These are phyloP conservation scores for Sphagnum contortum DNA, from an alignment of 225 moss, liverwort and hornwort genomes.

Conservation along the genomic window DNA sequence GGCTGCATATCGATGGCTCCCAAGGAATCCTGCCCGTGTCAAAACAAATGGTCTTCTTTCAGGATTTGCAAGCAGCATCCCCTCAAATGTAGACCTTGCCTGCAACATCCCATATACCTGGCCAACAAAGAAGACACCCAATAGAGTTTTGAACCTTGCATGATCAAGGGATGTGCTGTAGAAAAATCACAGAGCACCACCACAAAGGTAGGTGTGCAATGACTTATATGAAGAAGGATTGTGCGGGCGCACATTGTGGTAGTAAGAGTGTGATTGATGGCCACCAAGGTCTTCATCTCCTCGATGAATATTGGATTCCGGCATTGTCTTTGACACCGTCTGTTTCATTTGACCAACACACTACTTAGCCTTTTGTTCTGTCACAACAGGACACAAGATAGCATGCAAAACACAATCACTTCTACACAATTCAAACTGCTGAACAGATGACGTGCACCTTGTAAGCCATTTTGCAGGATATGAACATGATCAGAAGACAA, in stretches of 20 bases:
- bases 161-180: too few relatives aligned
- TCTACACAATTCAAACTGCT: too few relatives aligned
- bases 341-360: constrained; percentile 11
- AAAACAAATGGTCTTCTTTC: constrained; percentile 75
- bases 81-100: constrained; percentile 66
- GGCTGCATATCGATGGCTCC: constrained; percentile 74
- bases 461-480: too few relatives aligned
- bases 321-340: constrained; percentile 90
- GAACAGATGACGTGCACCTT: too few relatives aligned
- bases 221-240: too few relatives aligned
- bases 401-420: too few relatives aligned
- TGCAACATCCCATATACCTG: constrained; percentile 95
- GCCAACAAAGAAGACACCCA: neutral
- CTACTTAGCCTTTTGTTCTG: too few relatives aligned
- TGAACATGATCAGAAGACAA: too few relatives aligned
- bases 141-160: too few relatives aligned
- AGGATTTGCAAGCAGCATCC: constrained; percentile 63
- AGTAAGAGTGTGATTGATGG: constrained; percentile 54
- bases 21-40: constrained; percentile 75
- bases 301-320: constrained; percentile 58
- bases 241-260: constrained; percentile 51
- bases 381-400: too few relatives aligned
- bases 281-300: constrained; percentile 91
- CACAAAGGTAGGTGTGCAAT: too few relatives aligned
- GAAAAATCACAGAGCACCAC: too few relatives aligned